phyloP scores from a whole-genome alignment of 2,329 filamentous ascomycete species.

The Periglandula ipomoeae region DNA sequence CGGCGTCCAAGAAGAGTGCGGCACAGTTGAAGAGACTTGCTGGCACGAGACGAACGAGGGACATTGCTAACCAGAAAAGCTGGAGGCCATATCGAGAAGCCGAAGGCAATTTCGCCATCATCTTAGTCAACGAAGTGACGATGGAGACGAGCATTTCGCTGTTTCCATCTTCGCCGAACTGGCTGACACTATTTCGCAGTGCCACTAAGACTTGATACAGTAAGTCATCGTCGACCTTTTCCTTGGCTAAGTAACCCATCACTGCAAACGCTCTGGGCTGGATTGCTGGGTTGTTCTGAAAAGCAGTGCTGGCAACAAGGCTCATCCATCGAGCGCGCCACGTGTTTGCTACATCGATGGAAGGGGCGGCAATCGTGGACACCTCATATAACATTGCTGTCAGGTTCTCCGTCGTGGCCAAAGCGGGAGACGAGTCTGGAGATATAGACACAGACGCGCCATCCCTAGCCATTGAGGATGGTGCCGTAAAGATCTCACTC shows the following conservation, averaged over 20 bases:
- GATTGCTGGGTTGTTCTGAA: slow-evolving; percentile 64
- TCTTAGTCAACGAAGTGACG: slow-evolving; percentile 57
- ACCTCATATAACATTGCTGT: slow-evolving; percentile 55
- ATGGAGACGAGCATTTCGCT: slow-evolving; percentile 62
- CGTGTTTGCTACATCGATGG: slow-evolving; percentile 54
- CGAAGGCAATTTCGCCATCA: slow-evolving; percentile 60
- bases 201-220: slow-evolving; percentile 64
- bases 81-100: slow-evolving; percentile 60
- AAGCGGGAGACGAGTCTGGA: slow-evolving; percentile 42
- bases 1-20: slow-evolving; percentile 54
- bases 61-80: slow-evolving; percentile 62
- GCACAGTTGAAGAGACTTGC: slow-evolving; percentile 55
- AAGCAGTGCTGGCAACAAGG: slow-evolving; percentile 61
- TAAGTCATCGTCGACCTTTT: slow-evolving; percentile 63
- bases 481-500: slow-evolving; percentile 47
- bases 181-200: slow-evolving; percentile 53
- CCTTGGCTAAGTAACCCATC: slow-evolving; percentile 62
- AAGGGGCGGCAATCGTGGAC: slow-evolving; percentile 53
- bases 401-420: slow-evolving; percentile 50
- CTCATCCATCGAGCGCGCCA: slow-evolving; percentile 70
- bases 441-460: slow-evolving; percentile 44
- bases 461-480: slow-evolving; percentile 37
- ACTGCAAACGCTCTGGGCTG: slow-evolving; percentile 61
- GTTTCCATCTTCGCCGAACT: slow-evolving; percentile 55
- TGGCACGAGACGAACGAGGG: slow-evolving; percentile 55